A percentile compares a stretch with the other conserved stretches of the same genome.
These are phyloP conservation scores for Lotmaria passim DNA, from an alignment of 208 protist species.

Conservation along the genomic window DNA sequence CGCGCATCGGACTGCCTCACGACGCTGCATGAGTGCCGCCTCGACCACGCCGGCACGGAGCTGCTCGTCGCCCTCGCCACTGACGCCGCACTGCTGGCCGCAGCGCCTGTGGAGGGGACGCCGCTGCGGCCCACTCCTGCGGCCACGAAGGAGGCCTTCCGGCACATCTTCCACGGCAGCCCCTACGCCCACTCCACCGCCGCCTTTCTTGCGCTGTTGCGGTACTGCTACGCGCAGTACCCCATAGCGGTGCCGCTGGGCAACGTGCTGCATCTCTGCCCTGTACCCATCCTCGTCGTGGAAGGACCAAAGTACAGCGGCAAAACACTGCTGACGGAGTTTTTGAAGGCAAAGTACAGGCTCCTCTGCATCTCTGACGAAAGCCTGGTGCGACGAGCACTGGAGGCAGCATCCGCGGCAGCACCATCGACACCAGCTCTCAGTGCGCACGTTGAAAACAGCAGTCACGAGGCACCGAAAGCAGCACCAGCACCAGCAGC, in stretches of 20 bases:
- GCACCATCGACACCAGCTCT: no score
- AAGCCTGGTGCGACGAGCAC: constrained; percentile 58
- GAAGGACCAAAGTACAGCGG: constrained; percentile 80
- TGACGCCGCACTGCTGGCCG: constrained; percentile 12
- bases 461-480: not conserved
- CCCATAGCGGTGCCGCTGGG: constrained; percentile 20
- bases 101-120: not conserved
- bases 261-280: constrained; percentile 52
- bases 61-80: constrained; percentile 46
- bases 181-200: constrained; percentile 28
- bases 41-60: constrained; percentile 37
- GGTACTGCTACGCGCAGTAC: constrained; percentile 36
- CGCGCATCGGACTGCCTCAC: constrained; percentile 40
- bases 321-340: constrained; percentile 68
- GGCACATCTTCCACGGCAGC: constrained; percentile 38
- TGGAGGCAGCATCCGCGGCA: constrained; percentile 37
- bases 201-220: constrained; percentile 37
- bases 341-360: constrained; percentile 45
- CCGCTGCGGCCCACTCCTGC: constrained; percentile 1
- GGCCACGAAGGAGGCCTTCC: constrained; percentile 38
- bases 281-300: constrained; percentile 69
- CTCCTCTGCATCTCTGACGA: constrained; percentile 62
- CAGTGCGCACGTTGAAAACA: no score
- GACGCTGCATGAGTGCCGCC: constrained; percentile 38
- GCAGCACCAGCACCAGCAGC: not conserved